Evolutionary conservation across 208 protist species (phyloP), one percentile per base, ranked within the genome.

Genomic region (Trypanosoma avium): DNA sequence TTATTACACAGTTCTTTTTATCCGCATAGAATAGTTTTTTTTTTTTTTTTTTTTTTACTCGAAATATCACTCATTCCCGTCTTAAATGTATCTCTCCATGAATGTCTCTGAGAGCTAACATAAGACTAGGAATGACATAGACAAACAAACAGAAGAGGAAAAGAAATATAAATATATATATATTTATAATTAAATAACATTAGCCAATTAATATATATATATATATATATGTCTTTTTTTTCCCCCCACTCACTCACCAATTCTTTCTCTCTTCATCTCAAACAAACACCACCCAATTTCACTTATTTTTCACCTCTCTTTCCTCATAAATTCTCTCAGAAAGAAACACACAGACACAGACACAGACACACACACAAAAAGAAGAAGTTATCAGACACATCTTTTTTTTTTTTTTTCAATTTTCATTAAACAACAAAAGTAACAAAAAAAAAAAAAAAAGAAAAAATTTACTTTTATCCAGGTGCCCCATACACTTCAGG

Each of bases 401-500:
- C 35, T 29, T 38, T 52, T 54, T 33, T 35, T 30, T 45, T 19
- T 21, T 48, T n/a, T n/a, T n/a, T n/a, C n/a, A n/a, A n/a, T n/a
- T n/a, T n/a, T n/a, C n/a, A n/a, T n/a, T n/a, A n/a, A n/a, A n/a
- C n/a, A n/a, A n/a, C n/a, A n/a, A n/a, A n/a, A n/a, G n/a, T n/a
- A n/a, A n/a, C n/a, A n/a, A n/a, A n/a, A n/a, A n/a, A n/a, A n/a
- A n/a, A n/a, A n/a, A n/a, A n/a, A n/a, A n/a, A n/a, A n/a, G n/a
- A n/a, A n/a, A n/a, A n/a, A n/a, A n/a, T n/a, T n/a, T n/a, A n/a
- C n/a, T 13, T 4, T 80, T 71, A 84, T 29, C 54, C 64, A 15
- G 88, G 78, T 0, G 92, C 92, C 21, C 92, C 92, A 57, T 88
- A 96, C 10, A 89, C 97, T 49, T 99, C 98, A 7, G 98, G 98